Evolutionary conservation across 352 stramenopile species (phyloP), one percentile per base, ranked within the genome.

Genomic region (Globisporangium cederbergense): DNA sequence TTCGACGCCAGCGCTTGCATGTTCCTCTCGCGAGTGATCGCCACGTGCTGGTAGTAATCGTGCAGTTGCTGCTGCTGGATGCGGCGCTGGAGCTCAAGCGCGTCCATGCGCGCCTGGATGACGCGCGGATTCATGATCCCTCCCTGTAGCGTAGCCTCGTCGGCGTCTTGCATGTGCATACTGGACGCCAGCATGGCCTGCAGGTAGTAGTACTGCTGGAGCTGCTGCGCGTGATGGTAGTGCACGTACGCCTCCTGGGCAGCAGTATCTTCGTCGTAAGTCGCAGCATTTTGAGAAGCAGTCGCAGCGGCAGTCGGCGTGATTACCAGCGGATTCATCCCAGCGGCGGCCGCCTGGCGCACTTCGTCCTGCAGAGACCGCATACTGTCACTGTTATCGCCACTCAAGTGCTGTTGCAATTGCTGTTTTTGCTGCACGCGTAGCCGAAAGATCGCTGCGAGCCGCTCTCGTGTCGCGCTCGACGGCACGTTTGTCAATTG

Each of bases 121-220:
- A 87, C 72, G 9, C 79, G 76, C 47, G 80, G 73, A 58, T 90
- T 81, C 49, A 89, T 82, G 38, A 89, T 78, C 0, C 76, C 80
- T 9, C 69, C 76, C 34, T 82, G 70, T 11, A 80, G 58, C 28
- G 66, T 63, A 42, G 72, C 60, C 46, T 77, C 65, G 18, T 54
- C 47, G 10, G 66, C 38, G 40, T 71, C 58, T 30, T 67, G 72
- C 65, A 79, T 69, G 3, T 68, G 61, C 50, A 77, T 30, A 38
- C 47, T 79, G 45, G 18, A 67, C 9, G 73, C 71, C 47, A 91
- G 58, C 69, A 89, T 66, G 43, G 84, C 67, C 60, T 90, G 81
- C 45, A 88, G 78, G 50, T 88, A 86, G 56, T 86, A 86, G 50
- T 87, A 88, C 60, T 86, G 79, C 46, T 86, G 79, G 16, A 81